Conservation (phyloP, 2,329 filamentous ascomycete genomes). For the Botryotinia convoluta region DNA sequence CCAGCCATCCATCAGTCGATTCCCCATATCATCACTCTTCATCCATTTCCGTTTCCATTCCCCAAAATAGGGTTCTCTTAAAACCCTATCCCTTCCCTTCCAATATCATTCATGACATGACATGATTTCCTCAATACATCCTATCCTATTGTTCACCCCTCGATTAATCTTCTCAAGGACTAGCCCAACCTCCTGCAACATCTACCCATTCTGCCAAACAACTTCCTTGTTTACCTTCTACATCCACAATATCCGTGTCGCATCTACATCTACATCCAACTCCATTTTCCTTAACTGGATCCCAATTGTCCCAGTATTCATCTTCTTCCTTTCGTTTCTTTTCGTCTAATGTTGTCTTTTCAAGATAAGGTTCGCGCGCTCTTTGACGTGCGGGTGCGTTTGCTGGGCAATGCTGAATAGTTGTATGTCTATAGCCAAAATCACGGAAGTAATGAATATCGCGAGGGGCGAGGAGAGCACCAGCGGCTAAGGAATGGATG, state of each 20-base stretch:
- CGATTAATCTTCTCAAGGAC: constrained; percentile 33
- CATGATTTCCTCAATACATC: background rate
- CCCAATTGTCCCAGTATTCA: constrained; percentile 89
- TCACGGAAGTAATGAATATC: constrained; percentile 99
- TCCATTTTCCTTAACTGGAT: constrained; percentile 88
- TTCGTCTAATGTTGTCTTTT: constrained; percentile 76
- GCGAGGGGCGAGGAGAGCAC: constrained; percentile 72
- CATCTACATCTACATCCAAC: constrained; percentile 95
- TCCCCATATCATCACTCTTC: background rate
- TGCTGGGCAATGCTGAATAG: constrained; percentile 96
- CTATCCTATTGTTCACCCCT: constrained; percentile 10
- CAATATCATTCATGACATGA: constrained; percentile 6
- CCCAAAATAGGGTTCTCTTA: background rate
- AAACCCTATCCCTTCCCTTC: constrained; percentile 1
- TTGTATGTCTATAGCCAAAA: constrained; percentile 96
- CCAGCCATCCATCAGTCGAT: background rate
- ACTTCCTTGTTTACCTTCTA: constrained; percentile 95
- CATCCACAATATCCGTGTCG: constrained; percentile 95
- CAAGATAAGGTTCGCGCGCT: constrained; percentile 74
- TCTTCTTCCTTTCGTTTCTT: constrained; percentile 88
- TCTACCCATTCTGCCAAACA: constrained; percentile 97
- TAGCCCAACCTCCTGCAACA: constrained; percentile 88
- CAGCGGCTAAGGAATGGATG: constrained; percentile 94
- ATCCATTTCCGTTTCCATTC: background rate
- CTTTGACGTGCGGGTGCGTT: constrained; percentile 90